These are phyloP conservation scores for Wickerhamiella nectarea DNA, from an alignment of 805 yeast genomes.

Conservation along the genomic window DNA sequence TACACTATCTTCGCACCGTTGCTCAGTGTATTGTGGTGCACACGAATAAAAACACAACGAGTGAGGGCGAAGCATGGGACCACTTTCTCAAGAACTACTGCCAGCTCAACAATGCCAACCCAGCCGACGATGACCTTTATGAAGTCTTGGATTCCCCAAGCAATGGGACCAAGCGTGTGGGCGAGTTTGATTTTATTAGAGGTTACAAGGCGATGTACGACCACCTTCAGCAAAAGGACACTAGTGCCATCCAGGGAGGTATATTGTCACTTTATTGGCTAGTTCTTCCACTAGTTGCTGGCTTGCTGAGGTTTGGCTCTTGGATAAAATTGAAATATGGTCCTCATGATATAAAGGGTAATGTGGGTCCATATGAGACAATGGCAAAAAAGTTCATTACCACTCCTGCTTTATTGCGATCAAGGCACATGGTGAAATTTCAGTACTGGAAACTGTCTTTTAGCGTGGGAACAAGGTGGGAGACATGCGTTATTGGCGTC, in stretches of 20 bases:
- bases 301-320: conserved; percentile 11
- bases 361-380: not conserved
- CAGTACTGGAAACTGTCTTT: conserved; percentile 17
- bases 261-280: conserved; percentile 25
- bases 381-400: conserved; percentile 21
- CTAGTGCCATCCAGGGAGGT: conserved; percentile 23
- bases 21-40: conserved; percentile 23
- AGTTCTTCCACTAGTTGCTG: conserved; percentile 14
- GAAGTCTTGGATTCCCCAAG: conserved; percentile 6
- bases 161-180: conserved; percentile 9
- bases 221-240: conserved; percentile 20
- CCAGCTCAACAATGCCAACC: conserved; percentile 13
- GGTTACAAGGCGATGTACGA: conserved; percentile 17
- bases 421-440: conserved; percentile 22
- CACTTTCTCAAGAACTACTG: conserved; percentile 21
- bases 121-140: conserved; percentile 13
- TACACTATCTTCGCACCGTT: conserved; percentile 23
- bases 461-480: conserved; percentile 41
- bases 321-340: conserved; percentile 5
- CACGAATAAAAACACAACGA: conserved; percentile 16
- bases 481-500: conserved; percentile 31
- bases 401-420: conserved; percentile 28
- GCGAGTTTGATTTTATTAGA: conserved; percentile 10
- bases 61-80: conserved; percentile 24
- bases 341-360: not conserved